Percentiles rank a stretch among this genome's conserved stretches.
These are phyloP conservation scores for Cercospora canescens DNA, from an alignment of 2,329 filamentous ascomycete species.

Conservation along the genomic window DNA sequence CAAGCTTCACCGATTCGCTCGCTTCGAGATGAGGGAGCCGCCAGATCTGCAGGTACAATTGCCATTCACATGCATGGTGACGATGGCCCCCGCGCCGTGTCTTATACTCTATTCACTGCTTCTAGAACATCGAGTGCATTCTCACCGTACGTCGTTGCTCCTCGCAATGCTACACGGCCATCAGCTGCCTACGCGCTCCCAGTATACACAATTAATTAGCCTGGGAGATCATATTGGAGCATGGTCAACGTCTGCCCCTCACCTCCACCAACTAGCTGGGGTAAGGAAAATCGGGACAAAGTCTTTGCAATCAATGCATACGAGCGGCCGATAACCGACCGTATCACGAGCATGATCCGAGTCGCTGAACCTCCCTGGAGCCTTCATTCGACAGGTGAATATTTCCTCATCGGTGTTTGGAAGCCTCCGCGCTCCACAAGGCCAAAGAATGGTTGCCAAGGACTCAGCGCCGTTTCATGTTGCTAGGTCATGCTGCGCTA, in stretches of 20 bases:
- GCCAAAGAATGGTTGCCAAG: neutral
- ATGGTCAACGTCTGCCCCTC: neutral
- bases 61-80: neutral
- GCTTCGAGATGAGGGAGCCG: neutral
- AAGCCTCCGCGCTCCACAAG: neutral
- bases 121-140: neutral
- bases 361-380: neutral
- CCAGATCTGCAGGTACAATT: constrained; percentile 9
- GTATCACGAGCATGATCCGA: neutral
- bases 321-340: constrained; percentile 1
- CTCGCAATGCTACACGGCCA: neutral
- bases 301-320: constrained; percentile 2
- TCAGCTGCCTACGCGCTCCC: neutral
- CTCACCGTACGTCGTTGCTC: neutral
- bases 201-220: neutral
- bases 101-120: neutral
- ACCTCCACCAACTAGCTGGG: neutral
- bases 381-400: neutral
- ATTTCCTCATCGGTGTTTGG: neutral
- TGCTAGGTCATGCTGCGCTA: neutral
- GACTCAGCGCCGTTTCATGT: neutral
- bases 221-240: neutral
- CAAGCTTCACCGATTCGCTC: constrained; percentile 7
- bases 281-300: neutral
- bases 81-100: neutral